Evolutionary conservation across 768 basidiomycete species (phyloP).

Genomic region (Mycena metata): DNA sequence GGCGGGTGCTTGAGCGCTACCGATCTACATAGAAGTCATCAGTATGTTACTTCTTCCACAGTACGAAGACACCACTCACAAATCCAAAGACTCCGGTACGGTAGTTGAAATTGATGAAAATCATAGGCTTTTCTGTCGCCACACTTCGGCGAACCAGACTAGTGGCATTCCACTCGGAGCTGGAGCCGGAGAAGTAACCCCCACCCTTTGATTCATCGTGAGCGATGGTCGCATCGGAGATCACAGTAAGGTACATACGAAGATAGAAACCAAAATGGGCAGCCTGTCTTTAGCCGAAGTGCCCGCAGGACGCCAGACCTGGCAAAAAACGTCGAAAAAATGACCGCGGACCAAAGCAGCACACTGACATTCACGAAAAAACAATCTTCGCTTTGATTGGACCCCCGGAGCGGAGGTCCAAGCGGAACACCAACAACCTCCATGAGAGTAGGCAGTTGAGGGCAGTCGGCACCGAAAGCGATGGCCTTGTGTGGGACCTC

Average conservation of each 20-base stretch:
- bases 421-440: neutral
- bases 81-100: slow-evolving; percentile 8
- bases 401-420: slow-evolving; percentile 19
- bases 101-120: slow-evolving; percentile 12
- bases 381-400: slow-evolving; percentile 21
- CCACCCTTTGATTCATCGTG: neutral
- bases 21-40: slow-evolving; percentile 1
- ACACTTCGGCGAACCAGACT: slow-evolving; percentile 13
- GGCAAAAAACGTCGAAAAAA: neutral
- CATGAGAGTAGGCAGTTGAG: neutral
- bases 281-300: neutral
- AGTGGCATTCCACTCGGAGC: slow-evolving; percentile 18
- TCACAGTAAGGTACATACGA: neutral
- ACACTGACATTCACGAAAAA: slow-evolving; percentile 22
- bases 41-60: no score
- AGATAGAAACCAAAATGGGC: slow-evolving; percentile 10
- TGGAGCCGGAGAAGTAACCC: slow-evolving; percentile 7
- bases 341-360: neutral
- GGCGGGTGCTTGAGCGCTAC: slow-evolving; percentile 10
- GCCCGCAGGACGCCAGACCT: slow-evolving; percentile 20
- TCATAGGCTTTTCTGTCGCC: neutral
- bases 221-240: neutral
- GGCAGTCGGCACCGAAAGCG: slow-evolving; percentile 24
- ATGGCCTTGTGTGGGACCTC: neutral
- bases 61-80: neutral